Evolutionary conservation across 2,329 filamentous ascomycete species (phyloP).

Genomic region (Fusarium robinianum): DNA sequence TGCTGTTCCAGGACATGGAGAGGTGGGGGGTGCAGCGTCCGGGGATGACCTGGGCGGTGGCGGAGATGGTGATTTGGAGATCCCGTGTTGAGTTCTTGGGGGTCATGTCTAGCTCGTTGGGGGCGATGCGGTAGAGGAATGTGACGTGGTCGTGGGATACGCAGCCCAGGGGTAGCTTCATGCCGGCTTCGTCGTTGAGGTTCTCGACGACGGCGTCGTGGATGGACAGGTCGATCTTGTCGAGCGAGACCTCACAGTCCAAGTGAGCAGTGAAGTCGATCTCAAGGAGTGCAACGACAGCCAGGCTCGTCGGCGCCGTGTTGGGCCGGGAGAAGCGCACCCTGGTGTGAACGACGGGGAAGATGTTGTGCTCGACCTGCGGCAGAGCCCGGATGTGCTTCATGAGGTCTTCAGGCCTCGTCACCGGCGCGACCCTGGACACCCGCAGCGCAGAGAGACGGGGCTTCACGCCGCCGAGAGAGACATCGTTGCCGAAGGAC

Average conservation of each 20-base stretch:
- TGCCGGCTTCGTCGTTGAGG: slow-evolving; percentile 55
- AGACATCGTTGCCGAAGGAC: slow-evolving; percentile 69
- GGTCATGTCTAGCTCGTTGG: slow-evolving; percentile 51
- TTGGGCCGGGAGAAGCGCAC: slow-evolving; percentile 72
- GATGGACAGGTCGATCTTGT: slow-evolving; percentile 61
- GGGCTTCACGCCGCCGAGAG: slow-evolving; percentile 64
- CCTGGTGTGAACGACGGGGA: slow-evolving; percentile 72
- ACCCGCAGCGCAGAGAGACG: slow-evolving; percentile 74
- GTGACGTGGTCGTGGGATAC: slow-evolving; percentile 76
- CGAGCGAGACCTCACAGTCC: slow-evolving; percentile 66
- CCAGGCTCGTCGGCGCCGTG: slow-evolving; percentile 59
- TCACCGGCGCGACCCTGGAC: slow-evolving; percentile 72
- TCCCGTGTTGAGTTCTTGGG: slow-evolving; percentile 54
- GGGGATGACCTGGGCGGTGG: slow-evolving; percentile 60
- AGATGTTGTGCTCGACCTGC: slow-evolving; percentile 65
- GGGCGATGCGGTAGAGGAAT: slow-evolving; percentile 70
- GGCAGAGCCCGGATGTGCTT: slow-evolving; percentile 68
- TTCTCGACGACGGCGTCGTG: slow-evolving; percentile 62
- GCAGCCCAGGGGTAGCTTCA: slow-evolving; percentile 61
- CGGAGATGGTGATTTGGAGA: slow-evolving; percentile 64
- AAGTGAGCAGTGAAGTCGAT: slow-evolving; percentile 74
- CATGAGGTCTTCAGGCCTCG: slow-evolving; percentile 63
- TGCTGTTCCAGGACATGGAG: slow-evolving; percentile 69
- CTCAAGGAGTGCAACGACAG: slow-evolving; percentile 72
- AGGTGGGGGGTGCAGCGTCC: slow-evolving; percentile 64